Conservation (phyloP, 345 rosid genomes). For the Cardiospermum halicacabum region DNA sequence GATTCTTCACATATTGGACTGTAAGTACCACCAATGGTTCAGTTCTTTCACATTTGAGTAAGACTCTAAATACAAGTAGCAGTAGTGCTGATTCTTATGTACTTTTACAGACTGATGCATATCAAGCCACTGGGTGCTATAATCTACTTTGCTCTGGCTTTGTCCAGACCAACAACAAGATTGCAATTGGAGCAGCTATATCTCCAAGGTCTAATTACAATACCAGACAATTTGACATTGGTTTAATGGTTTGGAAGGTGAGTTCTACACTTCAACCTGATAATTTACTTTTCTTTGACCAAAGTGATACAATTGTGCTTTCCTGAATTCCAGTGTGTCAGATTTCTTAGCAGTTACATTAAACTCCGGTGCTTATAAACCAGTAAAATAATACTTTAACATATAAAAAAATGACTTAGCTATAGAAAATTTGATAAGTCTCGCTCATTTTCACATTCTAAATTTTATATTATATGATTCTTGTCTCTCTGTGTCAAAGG, state of each 20-base stretch:
- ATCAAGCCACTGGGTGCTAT: conserved; percentile 98
- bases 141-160: conserved; percentile 93
- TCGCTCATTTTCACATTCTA: conserved; percentile 8
- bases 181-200: conserved; percentile 96
- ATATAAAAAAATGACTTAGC: neutral
- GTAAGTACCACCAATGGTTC: conserved; percentile 36
- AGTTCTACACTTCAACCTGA: conserved; percentile 14
- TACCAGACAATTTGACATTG: conserved; percentile 85
- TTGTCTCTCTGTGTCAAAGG: conserved; percentile 19
- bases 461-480: conserved; percentile 24
- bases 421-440: conserved; percentile 4
- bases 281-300: neutral
- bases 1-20: conserved; percentile 99
- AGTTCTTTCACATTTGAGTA: neutral
- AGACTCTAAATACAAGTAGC: neutral
- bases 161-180: conserved; percentile 84
- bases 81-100: neutral
- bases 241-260: conserved; percentile 95
- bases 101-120: conserved; percentile 78
- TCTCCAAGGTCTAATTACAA: conserved; percentile 89
- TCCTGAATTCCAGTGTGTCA: neutral
- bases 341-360: neutral
- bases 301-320: neutral
- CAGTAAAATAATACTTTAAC: neutral
- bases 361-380: neutral